A percentile compares a stretch with the other conserved stretches of the same genome.
Conservation (phyloP, 345 rosid genomes). For the Sonneratia alba region DNA sequence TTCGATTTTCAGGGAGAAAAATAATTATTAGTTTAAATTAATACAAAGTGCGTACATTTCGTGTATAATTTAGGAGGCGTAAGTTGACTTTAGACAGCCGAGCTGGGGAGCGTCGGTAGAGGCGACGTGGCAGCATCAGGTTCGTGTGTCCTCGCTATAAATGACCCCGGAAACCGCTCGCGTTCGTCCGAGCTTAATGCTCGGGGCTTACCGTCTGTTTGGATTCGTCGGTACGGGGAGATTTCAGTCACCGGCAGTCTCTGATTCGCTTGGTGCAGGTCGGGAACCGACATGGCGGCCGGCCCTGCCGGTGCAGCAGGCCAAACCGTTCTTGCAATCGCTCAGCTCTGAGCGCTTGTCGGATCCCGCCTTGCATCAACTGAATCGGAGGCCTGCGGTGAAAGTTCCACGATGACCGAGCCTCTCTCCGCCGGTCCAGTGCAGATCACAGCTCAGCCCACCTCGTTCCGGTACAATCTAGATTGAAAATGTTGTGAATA, state of each 20-base stretch:
- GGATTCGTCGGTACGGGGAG: neutral
- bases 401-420: neutral
- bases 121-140: slow-evolving; percentile 22
- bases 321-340: too few species aligned
- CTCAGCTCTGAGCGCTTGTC: slow-evolving; percentile 21
- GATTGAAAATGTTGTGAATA: neutral
- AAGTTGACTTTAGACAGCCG: too few species aligned
- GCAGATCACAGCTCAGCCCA: slow-evolving; percentile 7
- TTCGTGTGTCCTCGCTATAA: slow-evolving; percentile 32
- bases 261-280: slow-evolving; percentile 99
- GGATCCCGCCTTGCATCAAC: slow-evolving; percentile 66
- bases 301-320: too few species aligned
- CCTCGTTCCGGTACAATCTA: neutral
- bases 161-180: slow-evolving; percentile 9
- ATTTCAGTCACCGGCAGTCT: slow-evolving; percentile 53
- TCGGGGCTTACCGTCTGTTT: too few species aligned
- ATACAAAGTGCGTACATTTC: too few species aligned
- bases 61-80: too few species aligned
- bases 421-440: neutral
- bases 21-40: too few species aligned
- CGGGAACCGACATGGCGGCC: slow-evolving; percentile 80
- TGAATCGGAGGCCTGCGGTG: slow-evolving; percentile 42
- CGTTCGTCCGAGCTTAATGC: too few species aligned
- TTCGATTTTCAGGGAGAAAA: too few species aligned
- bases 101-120: neutral